Base-by-base conservation (phyloP, 1,284 basidiomycete genomes). In the Fomes fomentarius region DNA sequence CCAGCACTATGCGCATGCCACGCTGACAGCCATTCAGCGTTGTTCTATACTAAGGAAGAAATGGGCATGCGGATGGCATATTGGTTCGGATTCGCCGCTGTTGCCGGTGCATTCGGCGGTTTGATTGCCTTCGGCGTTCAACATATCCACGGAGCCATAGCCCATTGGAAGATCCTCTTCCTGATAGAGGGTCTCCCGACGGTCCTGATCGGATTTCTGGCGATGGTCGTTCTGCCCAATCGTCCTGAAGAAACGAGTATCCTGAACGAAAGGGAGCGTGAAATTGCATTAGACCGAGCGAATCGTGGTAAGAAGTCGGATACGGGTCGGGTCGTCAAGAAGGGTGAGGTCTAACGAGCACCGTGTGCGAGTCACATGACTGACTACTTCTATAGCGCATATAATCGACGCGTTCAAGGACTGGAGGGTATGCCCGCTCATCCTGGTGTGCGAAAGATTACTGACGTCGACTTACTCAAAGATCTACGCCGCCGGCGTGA, bases 1-100 rank as follows among this genome's bases (percentile, higher is more conserved):
- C 6, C 5, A 25, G 15, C 4, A 4, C 25, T 8, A 6, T 25
- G 31, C 45, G 38, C 21, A 19, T 26, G 9, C n/a, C n/a, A n/a
- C n/a, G 22, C 26, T 41, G 9, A 17, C 3, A 14, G n/a, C 14
- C 3, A 24, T 24, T 1, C 61, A 90, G 87, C 88, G 0, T 80
- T 88, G 55, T 91, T 85, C 67, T 91, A 91, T 69, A 91, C 88
- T 9, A 89, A 83, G 62, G 66, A 76, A 5, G 89, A 91, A 68
- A 79, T 88, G 61, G 89, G 89, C 14, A 70, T 86, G 45, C 79
- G 89, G 66, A 77, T 91, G 72, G 89, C 87, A 3, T 82, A 84
- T 66, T 91, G 87, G 87, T 89, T 90, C 63, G 87, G 86, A 9
- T 91, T 90, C 63, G 89, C 89, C 17, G 86, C 89, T 1, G 85